Percentiles rank a stretch among this genome's conserved stretches.
phyloP scores from a whole-genome alignment of 129 eudicot genomes.

The Arctium minus region DNA sequence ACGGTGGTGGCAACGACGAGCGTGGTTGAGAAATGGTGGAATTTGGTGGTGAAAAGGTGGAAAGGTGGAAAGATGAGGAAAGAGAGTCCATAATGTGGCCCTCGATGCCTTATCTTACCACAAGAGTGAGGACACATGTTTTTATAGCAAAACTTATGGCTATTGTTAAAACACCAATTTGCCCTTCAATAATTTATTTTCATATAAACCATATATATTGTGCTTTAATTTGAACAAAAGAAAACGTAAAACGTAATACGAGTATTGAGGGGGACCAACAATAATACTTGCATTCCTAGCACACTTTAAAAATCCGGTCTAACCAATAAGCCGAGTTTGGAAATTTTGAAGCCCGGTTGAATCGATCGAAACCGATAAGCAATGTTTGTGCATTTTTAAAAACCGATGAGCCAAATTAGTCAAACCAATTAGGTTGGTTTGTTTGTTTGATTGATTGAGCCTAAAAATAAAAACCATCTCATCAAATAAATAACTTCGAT shows the following conservation, averaged over 20 bases:
- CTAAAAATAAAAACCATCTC: background rate
- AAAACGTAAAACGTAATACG: background rate
- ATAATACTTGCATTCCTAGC: background rate
- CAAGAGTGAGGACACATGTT: background rate
- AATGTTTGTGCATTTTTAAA: background rate
- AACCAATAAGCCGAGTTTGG: background rate
- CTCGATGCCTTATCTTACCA: constrained; percentile 19
- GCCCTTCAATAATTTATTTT: constrained; percentile 2
- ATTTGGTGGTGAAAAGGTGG: constrained; percentile 27
- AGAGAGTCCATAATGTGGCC: constrained; percentile 30
- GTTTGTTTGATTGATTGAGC: background rate
- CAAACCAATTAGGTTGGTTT: background rate
- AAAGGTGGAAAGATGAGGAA: constrained; percentile 35
- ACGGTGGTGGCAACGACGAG: background rate
- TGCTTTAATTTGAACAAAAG: background rate
- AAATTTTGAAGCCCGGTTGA: background rate
- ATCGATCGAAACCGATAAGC: background rate
- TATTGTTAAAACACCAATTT: background rate
- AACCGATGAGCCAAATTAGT: background rate
- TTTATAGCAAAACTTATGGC: constrained; percentile 7
- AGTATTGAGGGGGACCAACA: too few relatives aligned
- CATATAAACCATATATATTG: background rate
- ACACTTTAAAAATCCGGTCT: background rate
- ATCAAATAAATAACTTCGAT: background rate
- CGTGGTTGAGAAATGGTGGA: constrained; percentile 10